These are phyloP conservation scores for Ascochyta clinopodiicola DNA, from an alignment of 2,329 filamentous ascomycete species.

Conservation along the genomic window DNA sequence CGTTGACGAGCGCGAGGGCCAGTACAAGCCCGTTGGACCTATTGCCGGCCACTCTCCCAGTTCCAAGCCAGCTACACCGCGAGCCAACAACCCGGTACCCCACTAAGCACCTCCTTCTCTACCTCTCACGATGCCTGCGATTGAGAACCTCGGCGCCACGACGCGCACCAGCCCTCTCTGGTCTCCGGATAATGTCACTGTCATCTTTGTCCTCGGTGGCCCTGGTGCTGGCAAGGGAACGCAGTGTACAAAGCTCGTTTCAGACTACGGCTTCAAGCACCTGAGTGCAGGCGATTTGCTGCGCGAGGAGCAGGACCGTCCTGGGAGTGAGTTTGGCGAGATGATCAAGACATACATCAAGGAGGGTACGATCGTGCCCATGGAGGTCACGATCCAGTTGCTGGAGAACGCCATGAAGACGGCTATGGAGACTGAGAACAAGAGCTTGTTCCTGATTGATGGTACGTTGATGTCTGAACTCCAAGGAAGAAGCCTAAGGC, in stretches of 20 bases:
- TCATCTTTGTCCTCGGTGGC: conserved; percentile 94
- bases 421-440: conserved; percentile 60
- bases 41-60: conserved; percentile 43
- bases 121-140: conserved; percentile 44
- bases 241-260: conserved; percentile 87
- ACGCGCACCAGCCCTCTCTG: conserved; percentile 72
- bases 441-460: conserved; percentile 76
- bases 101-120: conserved; percentile 30
- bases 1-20: conserved; percentile 53
- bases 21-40: conserved; percentile 39
- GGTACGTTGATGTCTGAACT: conserved; percentile 45
- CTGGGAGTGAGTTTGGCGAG: conserved; percentile 85
- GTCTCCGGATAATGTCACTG: conserved; percentile 78
- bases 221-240: conserved; percentile 97
- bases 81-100: conserved; percentile 25
- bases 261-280: conserved; percentile 89
- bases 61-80: conserved; percentile 25
- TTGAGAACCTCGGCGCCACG: conserved; percentile 46
- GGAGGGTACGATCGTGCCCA: conserved; percentile 95
- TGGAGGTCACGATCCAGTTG: conserved; percentile 94
- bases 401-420: conserved; percentile 91
- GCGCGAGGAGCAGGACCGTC: conserved; percentile 88
- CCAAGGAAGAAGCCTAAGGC: not conserved
- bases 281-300: conserved; percentile 92
- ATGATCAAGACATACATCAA: conserved; percentile 94